A percentile compares a stretch with the other conserved stretches of the same genome.
Conservation (phyloP, 352 stramenopile species). For the Phytopythium mirpurense region DNA sequence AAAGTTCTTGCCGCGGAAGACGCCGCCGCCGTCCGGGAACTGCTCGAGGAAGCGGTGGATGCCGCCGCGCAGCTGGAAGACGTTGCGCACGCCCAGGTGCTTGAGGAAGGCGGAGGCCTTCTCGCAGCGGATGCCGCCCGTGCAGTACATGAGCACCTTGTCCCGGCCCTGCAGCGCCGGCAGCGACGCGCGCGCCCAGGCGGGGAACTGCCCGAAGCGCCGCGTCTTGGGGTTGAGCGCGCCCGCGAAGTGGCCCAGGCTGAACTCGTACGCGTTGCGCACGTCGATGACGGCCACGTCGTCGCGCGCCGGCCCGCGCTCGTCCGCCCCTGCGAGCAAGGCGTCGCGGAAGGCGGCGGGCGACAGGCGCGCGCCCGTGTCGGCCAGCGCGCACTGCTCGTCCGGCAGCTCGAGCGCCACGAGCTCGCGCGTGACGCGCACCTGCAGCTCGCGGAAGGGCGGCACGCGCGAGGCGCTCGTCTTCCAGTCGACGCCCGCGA, state of each 20-base stretch:
- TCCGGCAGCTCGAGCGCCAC: constrained; percentile 69
- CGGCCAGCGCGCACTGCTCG: constrained; percentile 36
- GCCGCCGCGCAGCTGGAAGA: constrained; percentile 76
- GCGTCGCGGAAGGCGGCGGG: constrained; percentile 58
- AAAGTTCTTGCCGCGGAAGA: constrained; percentile 84
- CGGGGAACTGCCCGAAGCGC: constrained; percentile 74
- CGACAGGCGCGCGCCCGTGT: constrained; percentile 47
- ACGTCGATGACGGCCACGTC: constrained; percentile 63
- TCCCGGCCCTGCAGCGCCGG: constrained; percentile 53
- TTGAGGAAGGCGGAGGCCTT: constrained; percentile 78
- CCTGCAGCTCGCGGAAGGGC: constrained; percentile 64
- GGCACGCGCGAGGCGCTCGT: constrained; percentile 36
- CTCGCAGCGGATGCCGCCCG: constrained; percentile 78
- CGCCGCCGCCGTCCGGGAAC: constrained; percentile 60
- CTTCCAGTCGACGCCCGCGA: constrained; percentile 79
- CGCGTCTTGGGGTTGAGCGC: constrained; percentile 78
- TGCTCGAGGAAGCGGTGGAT: constrained; percentile 83
- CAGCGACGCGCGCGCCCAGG: constrained; percentile 54
- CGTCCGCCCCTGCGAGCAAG: constrained; percentile 16
- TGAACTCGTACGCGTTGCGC: constrained; percentile 80
- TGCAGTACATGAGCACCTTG: constrained; percentile 87
- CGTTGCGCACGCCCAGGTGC: constrained; percentile 56
- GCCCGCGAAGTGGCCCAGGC: constrained; percentile 66
- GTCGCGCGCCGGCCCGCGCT: constrained; percentile 9
- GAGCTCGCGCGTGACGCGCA: constrained; percentile 67